phyloP scores from a whole-genome alignment of 441 rosid genomes.

The Cnidoscolus chayamansa region DNA sequence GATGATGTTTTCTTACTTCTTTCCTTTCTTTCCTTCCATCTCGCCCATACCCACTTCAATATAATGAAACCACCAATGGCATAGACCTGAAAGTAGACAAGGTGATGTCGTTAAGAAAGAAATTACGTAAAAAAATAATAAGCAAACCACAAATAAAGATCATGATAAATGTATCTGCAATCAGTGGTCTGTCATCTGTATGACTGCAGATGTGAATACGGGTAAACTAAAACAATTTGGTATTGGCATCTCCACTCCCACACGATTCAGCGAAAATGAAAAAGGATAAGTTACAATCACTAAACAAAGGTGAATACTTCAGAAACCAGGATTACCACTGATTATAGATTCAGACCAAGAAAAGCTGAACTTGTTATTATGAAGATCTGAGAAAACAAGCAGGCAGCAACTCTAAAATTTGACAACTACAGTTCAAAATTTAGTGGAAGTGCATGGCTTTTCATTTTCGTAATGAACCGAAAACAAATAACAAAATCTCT shows the following conservation, averaged over 20 bases:
- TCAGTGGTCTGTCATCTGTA: neutral
- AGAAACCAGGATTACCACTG: neutral
- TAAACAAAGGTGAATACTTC: neutral
- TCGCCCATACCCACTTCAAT: constrained; percentile 80
- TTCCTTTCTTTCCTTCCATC: constrained; percentile 80
- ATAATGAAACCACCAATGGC: constrained; percentile 82
- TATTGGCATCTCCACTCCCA: neutral
- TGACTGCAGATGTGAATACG: neutral
- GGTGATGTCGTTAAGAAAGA: constrained; percentile 6
- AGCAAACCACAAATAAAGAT: neutral
- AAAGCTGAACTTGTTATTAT: neutral
- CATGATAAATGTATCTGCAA: neutral
- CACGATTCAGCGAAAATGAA: no score
- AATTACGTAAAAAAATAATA: neutral
- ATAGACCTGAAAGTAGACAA: constrained; percentile 53
- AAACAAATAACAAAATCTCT: neutral
- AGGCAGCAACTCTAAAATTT: neutral
- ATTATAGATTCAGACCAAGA: neutral
- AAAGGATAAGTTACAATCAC: no score
- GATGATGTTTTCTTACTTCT: constrained; percentile 39
- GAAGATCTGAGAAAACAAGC: neutral
- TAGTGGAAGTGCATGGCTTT: no score
- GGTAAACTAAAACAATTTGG: neutral
- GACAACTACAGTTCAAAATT: neutral
- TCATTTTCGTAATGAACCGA: no score